These are phyloP conservation scores for Sugiyamaella novakii DNA, from an alignment of 1,139 yeast species.

Conservation along the genomic window DNA sequence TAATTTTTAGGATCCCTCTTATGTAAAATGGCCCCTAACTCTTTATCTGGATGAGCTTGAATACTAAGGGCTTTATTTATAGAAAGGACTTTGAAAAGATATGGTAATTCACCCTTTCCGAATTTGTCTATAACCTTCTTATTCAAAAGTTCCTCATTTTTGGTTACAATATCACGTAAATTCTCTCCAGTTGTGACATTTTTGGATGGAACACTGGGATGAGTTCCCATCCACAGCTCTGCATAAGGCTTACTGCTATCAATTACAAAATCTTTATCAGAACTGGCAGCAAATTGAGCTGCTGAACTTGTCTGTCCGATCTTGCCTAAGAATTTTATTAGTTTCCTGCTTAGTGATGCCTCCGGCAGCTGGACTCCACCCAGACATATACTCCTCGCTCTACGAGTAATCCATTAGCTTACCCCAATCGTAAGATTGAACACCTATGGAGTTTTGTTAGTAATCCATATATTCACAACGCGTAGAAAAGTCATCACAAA, in stretches of 20 bases:
- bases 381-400: too few species aligned
- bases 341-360: neutral
- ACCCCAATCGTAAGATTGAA: conserved; percentile 51
- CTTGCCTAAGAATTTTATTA: conserved; percentile 77
- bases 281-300: conserved; percentile 76
- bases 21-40: conserved; percentile 74
- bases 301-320: conserved; percentile 82
- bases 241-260: conserved; percentile 65
- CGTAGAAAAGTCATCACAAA: conserved; percentile 5
- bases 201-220: conserved; percentile 85
- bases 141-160: conserved; percentile 53
- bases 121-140: conserved; percentile 62
- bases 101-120: conserved; percentile 80
- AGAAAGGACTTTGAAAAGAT: conserved; percentile 88
- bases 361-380: neutral
- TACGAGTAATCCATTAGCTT: too few species aligned
- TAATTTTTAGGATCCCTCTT: conserved; percentile 85
- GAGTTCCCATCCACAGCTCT: conserved; percentile 97
- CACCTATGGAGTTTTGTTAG: conserved; percentile 35
- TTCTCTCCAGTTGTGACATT: conserved; percentile 55
- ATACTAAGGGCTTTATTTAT: conserved; percentile 90
- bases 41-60: conserved; percentile 98
- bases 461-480: conserved; percentile 16
- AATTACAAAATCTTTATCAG: conserved; percentile 61
- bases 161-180: conserved; percentile 65